Conservation (phyloP, 225 moss, liverwort and hornwort genomes). For the Lunularia cruciata region DNA sequence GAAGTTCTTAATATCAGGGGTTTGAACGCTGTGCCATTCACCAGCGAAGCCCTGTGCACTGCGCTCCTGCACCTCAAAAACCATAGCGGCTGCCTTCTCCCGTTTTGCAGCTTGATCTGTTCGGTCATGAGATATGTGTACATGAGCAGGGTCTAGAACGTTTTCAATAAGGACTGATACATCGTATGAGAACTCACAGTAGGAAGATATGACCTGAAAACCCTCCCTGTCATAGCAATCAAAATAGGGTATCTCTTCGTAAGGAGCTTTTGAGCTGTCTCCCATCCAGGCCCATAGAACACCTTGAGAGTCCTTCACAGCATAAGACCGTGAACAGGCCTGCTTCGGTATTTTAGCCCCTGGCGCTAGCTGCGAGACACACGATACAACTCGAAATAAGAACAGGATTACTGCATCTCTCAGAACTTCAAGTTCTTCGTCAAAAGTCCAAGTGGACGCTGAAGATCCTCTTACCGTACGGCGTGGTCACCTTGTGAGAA, state of each 20-base stretch:
- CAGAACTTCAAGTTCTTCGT: too few relatives aligned
- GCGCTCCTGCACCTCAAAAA: constrained; percentile 66
- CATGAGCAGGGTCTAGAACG: constrained; percentile 80
- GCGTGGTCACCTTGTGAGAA: too few relatives aligned
- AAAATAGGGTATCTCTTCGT: constrained; percentile 60
- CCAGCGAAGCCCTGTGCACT: constrained; percentile 66
- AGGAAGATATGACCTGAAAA: constrained; percentile 32
- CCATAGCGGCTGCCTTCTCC: constrained; percentile 61
- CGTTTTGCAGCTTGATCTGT: constrained; percentile 57
- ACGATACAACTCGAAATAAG: too few relatives aligned
- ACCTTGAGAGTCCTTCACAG: constrained; percentile 67
- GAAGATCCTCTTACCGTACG: too few relatives aligned
- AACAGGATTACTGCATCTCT: too few relatives aligned
- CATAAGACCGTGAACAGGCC: constrained; percentile 67
- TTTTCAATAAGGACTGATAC: constrained; percentile 82
- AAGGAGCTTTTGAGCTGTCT: constrained; percentile 48
- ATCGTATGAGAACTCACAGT: constrained; percentile 80
- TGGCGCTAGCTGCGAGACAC: constrained; percentile 68
- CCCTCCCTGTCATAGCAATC: constrained; percentile 55
- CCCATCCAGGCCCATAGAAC: constrained; percentile 90
- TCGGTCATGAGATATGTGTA: constrained; percentile 81
- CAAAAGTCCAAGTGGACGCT: too few relatives aligned
- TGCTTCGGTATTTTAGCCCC: constrained; percentile 74
- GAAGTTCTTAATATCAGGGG: constrained; percentile 19
- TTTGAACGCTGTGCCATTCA: constrained; percentile 44